Evolutionary conservation across 2,329 filamentous ascomycete species (phyloP).

Genomic region (Aspergillus jensenii): DNA sequence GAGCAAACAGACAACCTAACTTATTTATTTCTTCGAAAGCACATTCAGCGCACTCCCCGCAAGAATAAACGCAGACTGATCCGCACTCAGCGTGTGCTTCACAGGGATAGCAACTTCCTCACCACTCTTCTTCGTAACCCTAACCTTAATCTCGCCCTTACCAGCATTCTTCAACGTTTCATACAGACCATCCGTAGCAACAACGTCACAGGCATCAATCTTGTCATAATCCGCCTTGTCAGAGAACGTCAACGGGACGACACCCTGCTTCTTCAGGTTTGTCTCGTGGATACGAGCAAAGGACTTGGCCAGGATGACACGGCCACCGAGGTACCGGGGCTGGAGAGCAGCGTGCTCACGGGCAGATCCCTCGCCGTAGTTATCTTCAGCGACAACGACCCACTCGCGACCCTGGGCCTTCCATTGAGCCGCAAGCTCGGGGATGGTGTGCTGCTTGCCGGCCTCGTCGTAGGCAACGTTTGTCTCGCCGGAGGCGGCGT

Average conservation of each 20-base stretch:
- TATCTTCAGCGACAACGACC: conserved; percentile 96
- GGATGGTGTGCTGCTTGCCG: conserved; percentile 73
- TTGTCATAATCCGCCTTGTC: conserved; percentile 85
- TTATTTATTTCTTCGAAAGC: conserved; percentile 56
- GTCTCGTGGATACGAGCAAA: conserved; percentile 95
- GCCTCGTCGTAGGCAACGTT: conserved; percentile 89
- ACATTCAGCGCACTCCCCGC: conserved; percentile 93
- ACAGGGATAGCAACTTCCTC: conserved; percentile 70
- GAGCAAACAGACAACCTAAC: not conserved
- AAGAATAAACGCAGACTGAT: conserved; percentile 89
- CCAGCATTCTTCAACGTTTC: conserved; percentile 63
- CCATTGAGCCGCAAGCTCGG: conserved; percentile 83
- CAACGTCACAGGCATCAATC: conserved; percentile 79
- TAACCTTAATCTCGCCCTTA: conserved; percentile 22
- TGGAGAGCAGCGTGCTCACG: conserved; percentile 88
- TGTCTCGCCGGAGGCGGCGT: conserved; percentile 87
- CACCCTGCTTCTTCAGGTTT: conserved; percentile 95
- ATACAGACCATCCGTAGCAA: conserved; percentile 78
- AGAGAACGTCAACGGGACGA: conserved; percentile 88
- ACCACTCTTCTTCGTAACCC: conserved; percentile 44
- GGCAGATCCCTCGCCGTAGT: conserved; percentile 90
- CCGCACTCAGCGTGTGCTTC: conserved; percentile 83
- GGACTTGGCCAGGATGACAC: conserved; percentile 79
- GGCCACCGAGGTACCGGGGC: conserved; percentile 83
- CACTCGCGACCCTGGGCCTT: conserved; percentile 72